Evolutionary conservation across 1,284 basidiomycete species (phyloP).

Genomic region (Apiotrichum porosum): DNA sequence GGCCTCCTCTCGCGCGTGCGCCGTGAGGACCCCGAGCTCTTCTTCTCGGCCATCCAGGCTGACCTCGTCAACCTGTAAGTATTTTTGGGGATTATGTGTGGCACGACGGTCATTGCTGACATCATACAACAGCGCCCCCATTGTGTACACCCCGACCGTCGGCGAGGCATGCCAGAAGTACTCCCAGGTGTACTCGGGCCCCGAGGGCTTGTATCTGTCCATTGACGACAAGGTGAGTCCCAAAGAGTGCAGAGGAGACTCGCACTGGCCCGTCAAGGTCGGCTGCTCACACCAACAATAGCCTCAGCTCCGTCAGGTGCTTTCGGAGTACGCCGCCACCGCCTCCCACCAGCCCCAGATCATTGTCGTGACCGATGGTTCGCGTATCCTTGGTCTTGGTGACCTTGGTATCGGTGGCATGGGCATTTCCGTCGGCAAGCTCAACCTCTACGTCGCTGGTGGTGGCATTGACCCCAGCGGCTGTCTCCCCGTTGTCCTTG

Average conservation of each 20-base stretch:
- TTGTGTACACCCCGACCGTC: conserved; percentile 89
- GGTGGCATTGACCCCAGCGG: conserved; percentile 74
- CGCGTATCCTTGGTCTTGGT: conserved; percentile 85
- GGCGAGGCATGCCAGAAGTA: conserved; percentile 85
- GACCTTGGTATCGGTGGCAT: conserved; percentile 68
- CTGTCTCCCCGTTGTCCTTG: conserved; percentile 71
- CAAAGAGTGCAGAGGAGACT: conserved; percentile 57
- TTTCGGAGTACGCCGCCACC: conserved; percentile 49
- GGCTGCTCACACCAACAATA: conserved; percentile 60
- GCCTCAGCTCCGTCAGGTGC: conserved; percentile 43
- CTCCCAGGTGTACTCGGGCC: conserved; percentile 72
- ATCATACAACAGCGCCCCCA: conserved; percentile 52
- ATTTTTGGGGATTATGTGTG: too few relatives aligned
- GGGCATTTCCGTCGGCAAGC: conserved; percentile 89
- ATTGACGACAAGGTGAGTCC: conserved; percentile 68
- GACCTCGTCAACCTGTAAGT: conserved; percentile 43
- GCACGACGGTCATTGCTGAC: too few relatives aligned
- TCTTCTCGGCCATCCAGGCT: conserved; percentile 39
- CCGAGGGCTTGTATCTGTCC: conserved; percentile 71
- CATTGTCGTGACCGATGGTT: conserved; percentile 85
- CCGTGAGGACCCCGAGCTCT: conserved; percentile 38
- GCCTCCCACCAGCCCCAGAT: conserved; percentile 68
- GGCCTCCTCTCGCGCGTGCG: conserved; percentile 38
- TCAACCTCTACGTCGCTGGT: conserved; percentile 85
- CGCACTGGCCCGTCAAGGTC: conserved; percentile 66